phyloP scores from a whole-genome alignment of 306 rosid genomes.

The Dalbergia oliveri region DNA sequence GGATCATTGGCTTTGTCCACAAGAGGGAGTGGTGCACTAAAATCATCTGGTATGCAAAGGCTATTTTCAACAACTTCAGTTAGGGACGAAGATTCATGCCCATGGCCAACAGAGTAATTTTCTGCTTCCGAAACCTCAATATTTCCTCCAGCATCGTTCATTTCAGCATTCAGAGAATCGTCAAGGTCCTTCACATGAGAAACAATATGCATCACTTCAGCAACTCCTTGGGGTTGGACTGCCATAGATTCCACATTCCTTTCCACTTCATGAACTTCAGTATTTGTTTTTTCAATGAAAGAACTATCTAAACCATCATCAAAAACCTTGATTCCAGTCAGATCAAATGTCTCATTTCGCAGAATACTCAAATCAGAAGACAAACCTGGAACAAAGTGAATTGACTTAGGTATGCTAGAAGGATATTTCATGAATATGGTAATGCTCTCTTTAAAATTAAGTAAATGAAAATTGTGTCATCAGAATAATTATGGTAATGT shows the following conservation, averaged over 20 bases:
- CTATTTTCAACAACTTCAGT: conserved; percentile 52
- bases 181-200: conserved; percentile 46
- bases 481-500: background rate
- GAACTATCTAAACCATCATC: conserved; percentile 54
- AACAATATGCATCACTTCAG: conserved; percentile 52
- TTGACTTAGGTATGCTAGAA: conserved; percentile 25
- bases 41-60: conserved; percentile 43
- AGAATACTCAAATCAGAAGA: conserved; percentile 66
- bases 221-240: conserved; percentile 54
- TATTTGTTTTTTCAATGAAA: conserved; percentile 55
- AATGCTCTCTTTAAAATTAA: conserved; percentile 10
- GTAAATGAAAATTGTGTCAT: background rate
- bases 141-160: conserved; percentile 55
- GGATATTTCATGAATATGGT: conserved; percentile 8
- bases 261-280: conserved; percentile 55
- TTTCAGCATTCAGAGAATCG: conserved; percentile 55
- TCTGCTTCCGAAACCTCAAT: conserved; percentile 54
- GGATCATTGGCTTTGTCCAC: conserved; percentile 58
- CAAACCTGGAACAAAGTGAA: conserved; percentile 69
- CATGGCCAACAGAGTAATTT: conserved; percentile 51
- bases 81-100: conserved; percentile 52
- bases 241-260: conserved; percentile 46
- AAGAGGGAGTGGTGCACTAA: conserved; percentile 42
- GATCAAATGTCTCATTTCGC: conserved; percentile 68
- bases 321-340: conserved; percentile 61